Percentiles rank a stretch among this genome's conserved stretches.
Evolutionary conservation across 495 filamentous ascomycete species (phyloP).

Genomic region (Corynascus novoguineensis): DNA sequence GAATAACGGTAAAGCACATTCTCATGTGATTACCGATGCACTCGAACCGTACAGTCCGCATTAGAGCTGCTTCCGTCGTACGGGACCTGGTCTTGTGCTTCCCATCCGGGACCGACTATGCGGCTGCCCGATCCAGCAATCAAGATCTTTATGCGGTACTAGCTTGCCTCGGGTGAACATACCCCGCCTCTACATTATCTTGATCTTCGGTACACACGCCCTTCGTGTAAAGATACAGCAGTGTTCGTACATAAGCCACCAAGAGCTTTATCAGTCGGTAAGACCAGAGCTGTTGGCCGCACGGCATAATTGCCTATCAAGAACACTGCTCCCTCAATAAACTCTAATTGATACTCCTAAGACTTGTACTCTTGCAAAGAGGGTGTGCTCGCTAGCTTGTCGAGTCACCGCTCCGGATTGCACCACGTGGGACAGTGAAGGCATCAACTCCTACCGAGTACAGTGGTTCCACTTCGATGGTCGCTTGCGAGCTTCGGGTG

Average conservation of each 20-base stretch:
- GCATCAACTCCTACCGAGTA: background rate
- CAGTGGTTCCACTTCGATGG: no score
- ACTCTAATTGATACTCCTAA: background rate
- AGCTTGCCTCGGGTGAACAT: background rate
- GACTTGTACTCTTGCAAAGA: background rate
- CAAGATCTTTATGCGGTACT: slow-evolving; percentile 2
- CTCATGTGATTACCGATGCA: background rate
- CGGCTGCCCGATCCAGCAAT: slow-evolving; percentile 1
- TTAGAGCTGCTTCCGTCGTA: background rate
- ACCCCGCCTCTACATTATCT: slow-evolving; percentile 1
- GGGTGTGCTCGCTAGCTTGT: background rate
- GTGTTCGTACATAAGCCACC: background rate
- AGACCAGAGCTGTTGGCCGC: background rate
- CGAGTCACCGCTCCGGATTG: background rate
- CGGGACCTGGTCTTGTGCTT: slow-evolving; percentile 9
- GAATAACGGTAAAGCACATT: background rate
- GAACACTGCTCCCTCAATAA: background rate
- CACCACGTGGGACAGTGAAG: slow-evolving; percentile 10
- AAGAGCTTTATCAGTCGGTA: background rate
- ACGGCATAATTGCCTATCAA: background rate
- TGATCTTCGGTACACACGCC: background rate
- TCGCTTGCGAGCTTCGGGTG: background rate
- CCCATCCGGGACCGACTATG: background rate
- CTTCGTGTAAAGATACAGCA: background rate
- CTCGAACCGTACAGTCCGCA: no score